phyloP scores from a whole-genome alignment of 179 eudicot genomes.

The Silene noctiflora region DNA sequence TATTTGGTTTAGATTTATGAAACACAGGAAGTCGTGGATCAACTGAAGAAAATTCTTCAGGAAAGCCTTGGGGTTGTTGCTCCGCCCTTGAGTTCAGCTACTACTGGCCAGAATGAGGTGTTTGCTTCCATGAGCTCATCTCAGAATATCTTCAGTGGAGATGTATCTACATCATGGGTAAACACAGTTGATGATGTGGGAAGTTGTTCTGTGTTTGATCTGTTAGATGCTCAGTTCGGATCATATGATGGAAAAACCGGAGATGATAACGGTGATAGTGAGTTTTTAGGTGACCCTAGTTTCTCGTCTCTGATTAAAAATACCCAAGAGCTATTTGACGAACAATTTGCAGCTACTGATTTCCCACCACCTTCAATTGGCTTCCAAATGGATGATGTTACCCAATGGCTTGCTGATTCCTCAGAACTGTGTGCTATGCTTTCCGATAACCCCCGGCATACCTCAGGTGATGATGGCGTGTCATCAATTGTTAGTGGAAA shows the following conservation, averaged over 20 bases:
- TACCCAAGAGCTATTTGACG: constrained; percentile 19
- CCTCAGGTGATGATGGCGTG: constrained; percentile 17
- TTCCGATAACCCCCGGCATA: constrained; percentile 25
- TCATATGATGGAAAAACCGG: background rate
- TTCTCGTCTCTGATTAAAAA: constrained; percentile 16
- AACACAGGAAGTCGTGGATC: constrained; percentile 44
- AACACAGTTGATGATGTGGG: constrained; percentile 6
- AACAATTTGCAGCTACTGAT: constrained; percentile 25
- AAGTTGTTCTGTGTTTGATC: constrained; percentile 21
- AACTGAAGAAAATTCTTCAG: constrained; percentile 39
- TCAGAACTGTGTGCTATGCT: constrained; percentile 26
- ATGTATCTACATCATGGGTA: constrained; percentile 24
- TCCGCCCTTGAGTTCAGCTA: constrained; percentile 35
- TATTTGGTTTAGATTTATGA: constrained; percentile 50
- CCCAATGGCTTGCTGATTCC: constrained; percentile 34
- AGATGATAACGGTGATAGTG: constrained; percentile 13
- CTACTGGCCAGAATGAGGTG: constrained; percentile 20
- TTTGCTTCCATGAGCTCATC: constrained; percentile 36
- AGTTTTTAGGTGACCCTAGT: constrained; percentile 16
- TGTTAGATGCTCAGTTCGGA: constrained; percentile 15
- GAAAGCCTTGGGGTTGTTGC: constrained; percentile 22
- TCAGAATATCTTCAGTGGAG: constrained; percentile 19
- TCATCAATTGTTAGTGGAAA: constrained; percentile 22
- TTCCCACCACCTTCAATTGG: constrained; percentile 17
- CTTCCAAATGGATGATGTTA: constrained; percentile 29